Evolutionary conservation across 2,329 filamentous ascomycete genomes (phyloP).

Genomic region (Xylaria multiplex): DNA sequence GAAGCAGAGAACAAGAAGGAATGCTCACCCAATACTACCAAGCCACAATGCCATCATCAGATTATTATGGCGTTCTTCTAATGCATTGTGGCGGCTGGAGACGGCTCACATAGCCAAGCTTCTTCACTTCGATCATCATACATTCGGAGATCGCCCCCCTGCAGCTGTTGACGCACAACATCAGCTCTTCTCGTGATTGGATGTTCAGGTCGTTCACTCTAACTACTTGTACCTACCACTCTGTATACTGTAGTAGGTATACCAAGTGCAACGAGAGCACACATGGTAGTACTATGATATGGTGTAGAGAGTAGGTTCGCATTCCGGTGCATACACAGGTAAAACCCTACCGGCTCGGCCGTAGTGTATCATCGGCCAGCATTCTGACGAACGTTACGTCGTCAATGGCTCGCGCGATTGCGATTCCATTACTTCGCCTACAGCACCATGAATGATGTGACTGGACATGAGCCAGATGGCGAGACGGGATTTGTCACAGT

Average conservation of each 20-base stretch:
- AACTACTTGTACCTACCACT: background rate
- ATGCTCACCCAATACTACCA: background rate
- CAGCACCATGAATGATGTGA: constrained; percentile 18
- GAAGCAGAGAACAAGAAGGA: background rate
- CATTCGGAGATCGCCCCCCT: background rate
- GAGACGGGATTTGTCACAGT: constrained; percentile 12
- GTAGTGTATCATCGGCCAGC: background rate
- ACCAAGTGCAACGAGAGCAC: background rate
- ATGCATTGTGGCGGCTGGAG: background rate
- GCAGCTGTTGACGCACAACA: constrained; percentile 9
- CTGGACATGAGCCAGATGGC: background rate
- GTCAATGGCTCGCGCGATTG: background rate
- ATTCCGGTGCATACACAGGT: no score
- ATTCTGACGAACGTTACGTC: background rate
- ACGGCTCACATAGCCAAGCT: constrained; percentile 9
- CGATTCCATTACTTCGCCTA: background rate
- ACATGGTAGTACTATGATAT: background rate
- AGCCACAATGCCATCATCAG: background rate
- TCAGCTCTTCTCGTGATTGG: background rate
- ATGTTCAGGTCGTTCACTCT: background rate
- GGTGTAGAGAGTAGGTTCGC: background rate
- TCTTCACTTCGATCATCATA: no score
- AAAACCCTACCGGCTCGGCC: background rate
- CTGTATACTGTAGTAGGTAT: no score
- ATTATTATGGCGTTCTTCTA: background rate